A percentile compares a stretch with the other conserved stretches of the same genome.
Evolutionary conservation across 2,329 filamentous ascomycete species (phyloP).

Genomic region (Colletotrichum godetiae): DNA sequence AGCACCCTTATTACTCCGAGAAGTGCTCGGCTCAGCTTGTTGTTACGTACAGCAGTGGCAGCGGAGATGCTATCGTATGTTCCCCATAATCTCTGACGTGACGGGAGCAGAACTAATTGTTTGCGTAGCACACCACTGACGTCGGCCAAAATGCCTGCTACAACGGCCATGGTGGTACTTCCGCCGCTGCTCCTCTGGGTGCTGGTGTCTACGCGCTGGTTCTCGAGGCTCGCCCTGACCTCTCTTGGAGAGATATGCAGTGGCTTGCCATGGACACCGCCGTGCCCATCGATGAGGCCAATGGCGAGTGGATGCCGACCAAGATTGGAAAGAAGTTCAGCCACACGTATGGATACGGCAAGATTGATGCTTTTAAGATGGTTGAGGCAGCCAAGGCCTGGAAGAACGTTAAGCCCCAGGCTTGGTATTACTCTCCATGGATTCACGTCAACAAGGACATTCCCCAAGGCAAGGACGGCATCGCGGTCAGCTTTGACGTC

Average conservation of each 20-base stretch:
- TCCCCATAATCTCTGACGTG: neutral
- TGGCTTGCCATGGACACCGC: conserved; percentile 89
- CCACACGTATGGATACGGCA: conserved; percentile 95
- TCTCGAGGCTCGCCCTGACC: conserved; percentile 83
- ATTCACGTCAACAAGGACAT: conserved; percentile 87
- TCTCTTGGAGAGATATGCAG: conserved; percentile 95
- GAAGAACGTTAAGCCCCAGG: conserved; percentile 91
- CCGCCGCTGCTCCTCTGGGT: conserved; percentile 91
- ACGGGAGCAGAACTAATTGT: conserved; percentile 36
- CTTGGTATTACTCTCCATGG: conserved; percentile 96
- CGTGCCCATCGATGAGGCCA: conserved; percentile 79
- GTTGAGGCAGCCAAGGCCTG: conserved; percentile 89
- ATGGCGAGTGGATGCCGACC: conserved; percentile 81
- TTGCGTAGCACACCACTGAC: conserved; percentile 84
- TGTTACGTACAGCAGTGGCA: conserved; percentile 95
- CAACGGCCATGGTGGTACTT: conserved; percentile 89
- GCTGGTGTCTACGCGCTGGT: conserved; percentile 93
- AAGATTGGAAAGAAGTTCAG: conserved; percentile 87
- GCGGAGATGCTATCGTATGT: conserved; percentile 82
- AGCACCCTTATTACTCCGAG: conserved; percentile 97
- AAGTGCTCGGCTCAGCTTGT: conserved; percentile 95
- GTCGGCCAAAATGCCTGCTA: conserved; percentile 87
- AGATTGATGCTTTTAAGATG: conserved; percentile 87
- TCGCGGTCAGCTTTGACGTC: conserved; percentile 84
- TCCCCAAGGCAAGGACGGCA: conserved; percentile 84